phyloP scores from a whole-genome alignment of 2,329 filamentous ascomycete species.

The Beauveria varroae region DNA sequence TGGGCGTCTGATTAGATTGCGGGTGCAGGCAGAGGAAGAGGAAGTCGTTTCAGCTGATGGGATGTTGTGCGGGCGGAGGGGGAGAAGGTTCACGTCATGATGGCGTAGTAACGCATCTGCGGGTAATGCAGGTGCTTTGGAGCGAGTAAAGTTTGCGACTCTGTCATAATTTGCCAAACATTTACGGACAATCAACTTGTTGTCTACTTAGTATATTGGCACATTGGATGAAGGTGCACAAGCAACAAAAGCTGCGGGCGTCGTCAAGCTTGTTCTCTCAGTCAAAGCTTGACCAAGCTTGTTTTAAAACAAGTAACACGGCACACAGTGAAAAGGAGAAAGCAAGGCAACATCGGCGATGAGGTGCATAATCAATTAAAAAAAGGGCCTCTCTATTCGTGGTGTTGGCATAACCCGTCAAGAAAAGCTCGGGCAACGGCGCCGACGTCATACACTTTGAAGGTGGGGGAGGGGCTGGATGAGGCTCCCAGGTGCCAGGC shows the following conservation, averaged over 20 bases:
- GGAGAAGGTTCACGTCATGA: neutral
- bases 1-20: neutral
- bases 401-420: neutral
- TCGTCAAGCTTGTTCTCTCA: neutral
- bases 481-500: neutral
- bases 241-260: neutral
- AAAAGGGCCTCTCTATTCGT: neutral
- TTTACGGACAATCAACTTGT: neutral
- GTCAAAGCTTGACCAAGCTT: no score
- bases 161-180: neutral
- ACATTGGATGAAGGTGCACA: neutral
- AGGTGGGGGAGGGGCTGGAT: neutral
- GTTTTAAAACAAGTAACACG: neutral
- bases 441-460: slow-evolving; percentile 7
- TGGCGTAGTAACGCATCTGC: neutral
- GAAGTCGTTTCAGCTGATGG: neutral
- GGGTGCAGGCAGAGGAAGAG: neutral
- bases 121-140: neutral
- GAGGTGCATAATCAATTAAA: neutral
- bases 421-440: neutral
- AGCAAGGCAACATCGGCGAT: neutral
- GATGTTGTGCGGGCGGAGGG: neutral
- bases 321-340: neutral
- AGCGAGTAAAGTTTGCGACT: neutral
- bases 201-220: neutral